Conservation (phyloP, 306 rosid genomes). For the Astragalus glycyphyllos region DNA sequence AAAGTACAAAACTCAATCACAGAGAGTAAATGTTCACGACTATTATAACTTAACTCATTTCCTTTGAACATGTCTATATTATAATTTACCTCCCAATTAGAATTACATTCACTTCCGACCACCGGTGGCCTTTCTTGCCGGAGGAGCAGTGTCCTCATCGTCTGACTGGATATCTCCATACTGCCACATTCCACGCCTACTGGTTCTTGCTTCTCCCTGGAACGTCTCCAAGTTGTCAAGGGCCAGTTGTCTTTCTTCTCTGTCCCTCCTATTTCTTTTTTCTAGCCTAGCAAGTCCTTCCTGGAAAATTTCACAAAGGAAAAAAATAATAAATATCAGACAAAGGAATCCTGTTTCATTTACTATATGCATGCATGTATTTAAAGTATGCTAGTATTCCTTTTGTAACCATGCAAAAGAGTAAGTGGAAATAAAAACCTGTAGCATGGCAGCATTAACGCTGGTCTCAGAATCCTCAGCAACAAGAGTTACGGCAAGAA, state of each 20-base stretch:
- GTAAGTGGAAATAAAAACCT: slow-evolving; percentile 54
- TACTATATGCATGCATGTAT: not conserved
- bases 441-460: slow-evolving; percentile 81
- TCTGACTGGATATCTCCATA: slow-evolving; percentile 87
- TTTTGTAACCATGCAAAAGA: slow-evolving; percentile 28
- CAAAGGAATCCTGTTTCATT: not conserved
- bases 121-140: slow-evolving; percentile 63
- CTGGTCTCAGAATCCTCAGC: slow-evolving; percentile 84
- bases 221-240: slow-evolving; percentile 71
- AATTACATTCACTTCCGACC: slow-evolving; percentile 62
- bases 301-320: slow-evolving; percentile 54
- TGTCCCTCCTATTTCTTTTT: slow-evolving; percentile 75
- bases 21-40: slow-evolving; percentile 41
- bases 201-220: slow-evolving; percentile 75
- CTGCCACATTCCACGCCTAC: slow-evolving; percentile 83
- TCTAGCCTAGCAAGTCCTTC: slow-evolving; percentile 86
- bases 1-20: slow-evolving; percentile 54
- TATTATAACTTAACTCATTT: slow-evolving; percentile 51
- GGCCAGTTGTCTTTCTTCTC: slow-evolving; percentile 66
- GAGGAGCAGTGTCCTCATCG: slow-evolving; percentile 75
- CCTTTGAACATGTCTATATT: slow-evolving; percentile 44
- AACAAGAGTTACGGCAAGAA: slow-evolving; percentile 71
- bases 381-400: not conserved
- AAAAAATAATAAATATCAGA: not conserved
- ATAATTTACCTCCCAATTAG: slow-evolving; percentile 25